Base-by-base conservation (phyloP, 2,329 filamentous ascomycete genomes). In the Xylariales sp. region DNA sequence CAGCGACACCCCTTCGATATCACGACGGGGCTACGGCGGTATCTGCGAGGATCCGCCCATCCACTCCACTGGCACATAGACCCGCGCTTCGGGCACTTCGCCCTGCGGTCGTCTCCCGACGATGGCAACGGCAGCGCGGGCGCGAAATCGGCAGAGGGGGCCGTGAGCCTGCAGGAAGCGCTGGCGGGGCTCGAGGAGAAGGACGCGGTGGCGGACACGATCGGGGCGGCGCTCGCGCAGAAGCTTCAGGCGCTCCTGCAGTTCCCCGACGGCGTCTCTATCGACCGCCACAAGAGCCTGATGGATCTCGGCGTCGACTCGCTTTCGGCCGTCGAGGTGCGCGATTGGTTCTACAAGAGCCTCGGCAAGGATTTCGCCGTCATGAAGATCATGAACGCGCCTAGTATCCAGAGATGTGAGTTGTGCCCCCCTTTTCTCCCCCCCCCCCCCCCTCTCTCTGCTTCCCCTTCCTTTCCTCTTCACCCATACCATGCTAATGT, bases 11-110 rank as follows among this genome's bases (percentile, higher is more conserved):
- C 79, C 6, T 65, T 74, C 63, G 80, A 82, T 69, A 75, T 83
- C 53, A 82, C 79, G 0, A 81, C 81, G 0, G 82, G 82, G 12
- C 69, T 83, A 48, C 75, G 76, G n/a, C 78, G 83, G 3, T 84
- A 78, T 72, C 71, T 71, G 7, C 74, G 75, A 8, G 69, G 75
- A 18, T 66, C 71, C 34, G 65, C 74, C 0, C 73, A 78, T 4
- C 77, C 75, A 5, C 72, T 82, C 58, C 78, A 79, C 67, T 85
- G 83, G 83, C 82, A 83, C 55, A 66, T 67, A 3, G 83, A 85
- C 69, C 80, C 81, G 1, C 78, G 81, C 0, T 84, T 84, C 70
- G 78, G 78, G 9, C 82, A 85, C 69, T 80, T 77, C 48, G 78
- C 75, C 0, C 34, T 74, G 3, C 66, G 71, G 5, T 69, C 75